These are phyloP conservation scores for Phylloporus arenicola DNA, from an alignment of 768 basidiomycete species.

Conservation along the genomic window DNA sequence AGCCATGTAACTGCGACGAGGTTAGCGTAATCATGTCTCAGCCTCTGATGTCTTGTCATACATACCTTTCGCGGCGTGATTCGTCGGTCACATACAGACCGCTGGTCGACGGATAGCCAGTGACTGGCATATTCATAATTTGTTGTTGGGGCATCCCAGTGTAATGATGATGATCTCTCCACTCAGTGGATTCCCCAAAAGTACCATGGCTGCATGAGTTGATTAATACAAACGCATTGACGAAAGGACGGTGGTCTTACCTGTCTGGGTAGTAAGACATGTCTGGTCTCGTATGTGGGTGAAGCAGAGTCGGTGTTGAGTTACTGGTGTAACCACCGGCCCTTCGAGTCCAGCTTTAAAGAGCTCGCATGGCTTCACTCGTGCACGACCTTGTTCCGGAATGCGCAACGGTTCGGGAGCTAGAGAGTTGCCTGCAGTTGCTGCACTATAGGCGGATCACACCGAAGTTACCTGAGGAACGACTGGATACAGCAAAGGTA, in stretches of 20 bases:
- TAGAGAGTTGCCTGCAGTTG: constrained; percentile 1
- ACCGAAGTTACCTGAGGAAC: background rate
- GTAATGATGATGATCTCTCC: background rate
- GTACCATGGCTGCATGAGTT: background rate
- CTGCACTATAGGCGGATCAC: constrained; percentile 5
- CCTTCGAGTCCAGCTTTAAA: constrained; percentile 2
- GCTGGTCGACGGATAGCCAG: background rate
- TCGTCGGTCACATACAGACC: background rate
- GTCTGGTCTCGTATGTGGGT: background rate
- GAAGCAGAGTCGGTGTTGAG: background rate
- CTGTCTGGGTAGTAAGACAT: constrained; percentile 9
- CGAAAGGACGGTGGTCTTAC: constrained; percentile 5
- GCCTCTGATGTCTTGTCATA: background rate
- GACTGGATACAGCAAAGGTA: constrained; percentile 16
- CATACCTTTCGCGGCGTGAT: constrained; percentile 11
- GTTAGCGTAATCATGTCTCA: background rate
- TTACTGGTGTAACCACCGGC: background rate
- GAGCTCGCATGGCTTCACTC: background rate
- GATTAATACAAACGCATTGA: background rate
- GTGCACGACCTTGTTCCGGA: constrained; percentile 5
- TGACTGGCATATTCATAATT: background rate
- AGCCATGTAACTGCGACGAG: background rate
- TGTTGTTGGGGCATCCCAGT: constrained; percentile 1
- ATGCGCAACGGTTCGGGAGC: constrained; percentile 5
- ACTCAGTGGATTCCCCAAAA: background rate